Evolutionary conservation across 2,329 filamentous ascomycete genomes (phyloP).

Genomic region (Alternaria sp.): DNA sequence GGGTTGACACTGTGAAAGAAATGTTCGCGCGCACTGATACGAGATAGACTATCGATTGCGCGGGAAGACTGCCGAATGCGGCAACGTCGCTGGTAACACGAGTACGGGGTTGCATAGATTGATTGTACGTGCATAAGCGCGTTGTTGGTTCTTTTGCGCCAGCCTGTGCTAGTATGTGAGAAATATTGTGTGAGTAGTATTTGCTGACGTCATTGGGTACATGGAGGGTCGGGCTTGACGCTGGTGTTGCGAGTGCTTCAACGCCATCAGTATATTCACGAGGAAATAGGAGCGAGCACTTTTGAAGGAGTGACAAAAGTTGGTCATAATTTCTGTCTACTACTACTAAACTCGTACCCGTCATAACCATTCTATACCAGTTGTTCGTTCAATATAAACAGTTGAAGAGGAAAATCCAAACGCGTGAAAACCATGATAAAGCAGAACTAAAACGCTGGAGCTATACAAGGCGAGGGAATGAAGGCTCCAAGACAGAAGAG

Average conservation of each 20-base stretch:
- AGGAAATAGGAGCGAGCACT: background rate
- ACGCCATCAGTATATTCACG: background rate
- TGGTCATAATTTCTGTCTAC: constrained; percentile 69
- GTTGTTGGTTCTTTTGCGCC: background rate
- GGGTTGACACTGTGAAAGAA: background rate
- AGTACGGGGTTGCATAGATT: constrained; percentile 2
- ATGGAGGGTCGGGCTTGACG: background rate
- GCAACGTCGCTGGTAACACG: background rate
- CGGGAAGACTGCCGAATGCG: constrained; percentile 2
- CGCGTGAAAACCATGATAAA: background rate
- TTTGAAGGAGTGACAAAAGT: constrained; percentile 3
- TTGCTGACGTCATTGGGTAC: background rate
- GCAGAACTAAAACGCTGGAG: constrained; percentile 21
- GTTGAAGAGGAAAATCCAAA: constrained; percentile 13
- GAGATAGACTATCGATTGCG: constrained; percentile 12
- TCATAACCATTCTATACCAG: constrained; percentile 10
- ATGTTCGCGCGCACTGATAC: background rate
- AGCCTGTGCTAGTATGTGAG: background rate
- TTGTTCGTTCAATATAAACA: constrained; percentile 17
- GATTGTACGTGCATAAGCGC: constrained; percentile 6
- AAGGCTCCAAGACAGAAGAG: constrained; percentile 4
- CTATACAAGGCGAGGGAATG: constrained; percentile 32
- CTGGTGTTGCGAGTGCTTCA: too few species aligned
- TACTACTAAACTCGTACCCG: constrained; percentile 50
- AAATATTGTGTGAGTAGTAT: background rate